Conservation (phyloP, 2,329 filamentous ascomycete genomes). For the Verticillium nonalfalfae region DNA sequence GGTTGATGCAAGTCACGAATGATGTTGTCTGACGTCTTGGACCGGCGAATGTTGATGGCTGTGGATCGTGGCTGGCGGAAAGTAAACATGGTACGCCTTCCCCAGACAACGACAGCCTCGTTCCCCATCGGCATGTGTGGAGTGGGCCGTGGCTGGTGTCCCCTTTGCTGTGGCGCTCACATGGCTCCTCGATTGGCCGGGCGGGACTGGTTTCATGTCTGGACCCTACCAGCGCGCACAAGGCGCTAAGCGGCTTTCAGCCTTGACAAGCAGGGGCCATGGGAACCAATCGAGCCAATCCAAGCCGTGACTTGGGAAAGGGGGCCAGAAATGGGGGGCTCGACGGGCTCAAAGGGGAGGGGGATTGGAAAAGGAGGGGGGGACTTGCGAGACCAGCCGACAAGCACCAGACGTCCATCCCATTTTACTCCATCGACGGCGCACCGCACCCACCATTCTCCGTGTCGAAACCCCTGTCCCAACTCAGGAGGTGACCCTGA, state of each 20-base stretch:
- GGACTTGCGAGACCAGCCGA: neutral
- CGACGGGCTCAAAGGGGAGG: conserved; percentile 3
- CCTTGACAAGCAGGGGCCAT: conserved; percentile 7
- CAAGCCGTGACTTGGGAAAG: conserved; percentile 1
- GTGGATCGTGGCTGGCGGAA: neutral
- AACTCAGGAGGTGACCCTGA: neutral
- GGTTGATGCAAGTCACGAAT: neutral
- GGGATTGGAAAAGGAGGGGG: conserved; percentile 10
- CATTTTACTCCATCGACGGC: neutral
- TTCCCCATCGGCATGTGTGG: conserved; percentile 8
- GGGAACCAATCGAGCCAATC: neutral
- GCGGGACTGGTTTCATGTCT: conserved; percentile 9
- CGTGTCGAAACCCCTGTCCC: neutral
- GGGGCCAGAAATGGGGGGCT: conserved; percentile 1
- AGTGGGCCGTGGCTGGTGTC: conserved; percentile 10
- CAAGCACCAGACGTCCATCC: neutral
- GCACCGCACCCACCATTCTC: neutral
- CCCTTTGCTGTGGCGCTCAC: conserved; percentile 6
- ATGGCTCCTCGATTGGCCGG: conserved; percentile 1
- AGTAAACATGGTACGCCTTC: conserved; percentile 8
- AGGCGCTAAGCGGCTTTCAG: conserved; percentile 9
- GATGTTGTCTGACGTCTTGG: neutral
- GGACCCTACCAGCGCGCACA: conserved; percentile 1
- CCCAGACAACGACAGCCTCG: conserved; percentile 18
- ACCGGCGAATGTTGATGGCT: neutral